A percentile compares a stretch with the other conserved stretches of the same genome.
These are phyloP conservation scores for Spergularia azorica DNA, from an alignment of 179 eudicot species.

Conservation along the genomic window DNA sequence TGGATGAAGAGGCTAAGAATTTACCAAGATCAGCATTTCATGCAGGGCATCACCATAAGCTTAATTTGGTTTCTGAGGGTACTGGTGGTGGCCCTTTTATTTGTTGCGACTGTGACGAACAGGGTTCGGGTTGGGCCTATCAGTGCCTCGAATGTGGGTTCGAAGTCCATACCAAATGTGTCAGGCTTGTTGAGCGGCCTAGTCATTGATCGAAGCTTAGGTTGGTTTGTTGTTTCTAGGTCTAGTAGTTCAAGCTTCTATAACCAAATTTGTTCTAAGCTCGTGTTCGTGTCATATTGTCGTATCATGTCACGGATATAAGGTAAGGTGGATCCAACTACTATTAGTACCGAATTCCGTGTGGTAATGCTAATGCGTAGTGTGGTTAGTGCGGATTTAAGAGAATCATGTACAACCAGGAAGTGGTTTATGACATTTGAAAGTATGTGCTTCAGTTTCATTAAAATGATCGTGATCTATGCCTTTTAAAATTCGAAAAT, in stretches of 20 bases:
- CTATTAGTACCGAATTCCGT: no score
- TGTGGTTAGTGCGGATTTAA: no score
- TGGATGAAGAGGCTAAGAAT: constrained; percentile 54
- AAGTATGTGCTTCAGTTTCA: no score
- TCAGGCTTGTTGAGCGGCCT: constrained; percentile 34
- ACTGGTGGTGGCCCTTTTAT: constrained; percentile 73
- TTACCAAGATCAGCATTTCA: constrained; percentile 46
- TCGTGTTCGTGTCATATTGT: no score
- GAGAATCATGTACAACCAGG: no score
- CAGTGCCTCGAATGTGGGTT: constrained; percentile 74
- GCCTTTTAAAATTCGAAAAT: background rate
- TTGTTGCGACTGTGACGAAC: constrained; percentile 75
- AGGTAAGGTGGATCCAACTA: no score
- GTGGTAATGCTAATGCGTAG: no score
- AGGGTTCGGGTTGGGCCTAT: constrained; percentile 81
- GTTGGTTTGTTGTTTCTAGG: no score
- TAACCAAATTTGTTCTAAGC: background rate
- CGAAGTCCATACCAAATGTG: constrained; percentile 69
- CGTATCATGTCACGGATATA: no score
- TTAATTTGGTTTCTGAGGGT: constrained; percentile 56
- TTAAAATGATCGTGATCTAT: no score
- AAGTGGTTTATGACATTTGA: no score
- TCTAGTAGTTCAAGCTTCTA: background rate
- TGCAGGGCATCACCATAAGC: constrained; percentile 56
- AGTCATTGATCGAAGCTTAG: background rate